Percentiles rank a stretch among this genome's conserved stretches.
Evolutionary conservation across 257 asterid genomes (phyloP).

Genomic region (Solanum dulcamara): DNA sequence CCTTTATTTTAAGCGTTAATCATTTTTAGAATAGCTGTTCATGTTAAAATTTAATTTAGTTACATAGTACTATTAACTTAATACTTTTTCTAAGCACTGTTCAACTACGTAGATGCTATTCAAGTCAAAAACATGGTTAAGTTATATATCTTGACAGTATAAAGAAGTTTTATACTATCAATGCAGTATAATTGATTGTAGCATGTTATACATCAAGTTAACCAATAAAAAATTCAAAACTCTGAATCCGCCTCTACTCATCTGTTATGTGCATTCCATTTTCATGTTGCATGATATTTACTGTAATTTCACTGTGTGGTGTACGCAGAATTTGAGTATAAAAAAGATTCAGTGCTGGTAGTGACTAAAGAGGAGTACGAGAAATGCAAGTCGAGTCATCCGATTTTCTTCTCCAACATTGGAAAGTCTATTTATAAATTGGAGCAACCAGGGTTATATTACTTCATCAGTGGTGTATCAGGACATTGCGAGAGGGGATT

Average conservation of each 20-base stretch:
- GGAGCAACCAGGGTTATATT: conserved; percentile 39
- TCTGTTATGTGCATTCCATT: too few relatives aligned
- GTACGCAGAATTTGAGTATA: conserved; percentile 29
- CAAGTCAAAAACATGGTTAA: too few relatives aligned
- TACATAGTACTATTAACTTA: too few relatives aligned
- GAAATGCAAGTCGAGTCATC: conserved; percentile 47
- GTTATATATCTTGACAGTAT: not conserved
- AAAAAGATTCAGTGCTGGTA: conserved; percentile 54
- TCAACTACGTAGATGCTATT: too few relatives aligned
- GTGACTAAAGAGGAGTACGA: conserved; percentile 50
- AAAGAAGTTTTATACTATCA: not conserved
- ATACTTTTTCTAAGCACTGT: too few relatives aligned
- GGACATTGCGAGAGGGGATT: conserved; percentile 68
- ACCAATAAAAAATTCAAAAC: too few relatives aligned
- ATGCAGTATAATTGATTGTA: not conserved
- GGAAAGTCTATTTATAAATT: conserved; percentile 31
- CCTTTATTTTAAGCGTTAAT: not conserved
- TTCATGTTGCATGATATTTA: too few relatives aligned
- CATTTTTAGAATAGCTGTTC: too few relatives aligned
- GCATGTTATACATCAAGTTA: too few relatives aligned
- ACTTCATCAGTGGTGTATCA: conserved; percentile 71
- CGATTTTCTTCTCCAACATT: conserved; percentile 50
- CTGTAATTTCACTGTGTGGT: too few relatives aligned
- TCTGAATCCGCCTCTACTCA: too few relatives aligned
- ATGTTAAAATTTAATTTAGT: too few relatives aligned